phyloP scores from a whole-genome alignment of 2,329 filamentous ascomycete species.

The Sphaerulina vaccinii region DNA sequence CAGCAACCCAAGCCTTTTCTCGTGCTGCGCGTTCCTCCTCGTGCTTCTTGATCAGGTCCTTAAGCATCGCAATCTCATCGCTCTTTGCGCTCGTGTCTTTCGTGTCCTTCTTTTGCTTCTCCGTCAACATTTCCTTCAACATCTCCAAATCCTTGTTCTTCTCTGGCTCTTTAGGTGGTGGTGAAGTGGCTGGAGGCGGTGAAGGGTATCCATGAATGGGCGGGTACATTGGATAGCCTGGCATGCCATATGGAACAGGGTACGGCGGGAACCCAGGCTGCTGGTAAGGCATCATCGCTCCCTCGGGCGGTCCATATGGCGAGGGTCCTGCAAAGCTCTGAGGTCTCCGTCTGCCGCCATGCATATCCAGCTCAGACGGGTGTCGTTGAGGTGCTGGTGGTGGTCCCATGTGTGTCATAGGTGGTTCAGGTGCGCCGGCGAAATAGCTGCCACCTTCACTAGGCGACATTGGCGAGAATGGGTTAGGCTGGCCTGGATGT shows the following conservation, averaged over 20 bases:
- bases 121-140: slow-evolving; percentile 27
- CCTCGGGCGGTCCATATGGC: slow-evolving; percentile 30
- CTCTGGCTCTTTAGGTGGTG: slow-evolving; percentile 27
- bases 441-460: slow-evolving; percentile 40
- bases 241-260: slow-evolving; percentile 21
- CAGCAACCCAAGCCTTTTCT: slow-evolving; percentile 30
- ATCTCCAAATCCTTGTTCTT: slow-evolving; percentile 26
- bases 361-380: slow-evolving; percentile 27
- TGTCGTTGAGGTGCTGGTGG: slow-evolving; percentile 27
- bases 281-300: slow-evolving; percentile 30
- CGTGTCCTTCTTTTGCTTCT: slow-evolving; percentile 22
- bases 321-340: slow-evolving; percentile 33
- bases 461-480: slow-evolving; percentile 36
- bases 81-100: slow-evolving; percentile 27
- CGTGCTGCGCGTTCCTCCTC: slow-evolving; percentile 38
- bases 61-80: slow-evolving; percentile 35
- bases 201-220: slow-evolving; percentile 25
- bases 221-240: slow-evolving; percentile 24
- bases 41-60: slow-evolving; percentile 43
- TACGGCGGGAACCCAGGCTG: slow-evolving; percentile 21
- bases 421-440: slow-evolving; percentile 23
- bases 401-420: slow-evolving; percentile 18
- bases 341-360: slow-evolving; percentile 20
- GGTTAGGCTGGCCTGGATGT: slow-evolving; percentile 27
- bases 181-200: slow-evolving; percentile 27